Conservation (phyloP, 768 basidiomycete species). For the Naganishia randhawae region DNA sequence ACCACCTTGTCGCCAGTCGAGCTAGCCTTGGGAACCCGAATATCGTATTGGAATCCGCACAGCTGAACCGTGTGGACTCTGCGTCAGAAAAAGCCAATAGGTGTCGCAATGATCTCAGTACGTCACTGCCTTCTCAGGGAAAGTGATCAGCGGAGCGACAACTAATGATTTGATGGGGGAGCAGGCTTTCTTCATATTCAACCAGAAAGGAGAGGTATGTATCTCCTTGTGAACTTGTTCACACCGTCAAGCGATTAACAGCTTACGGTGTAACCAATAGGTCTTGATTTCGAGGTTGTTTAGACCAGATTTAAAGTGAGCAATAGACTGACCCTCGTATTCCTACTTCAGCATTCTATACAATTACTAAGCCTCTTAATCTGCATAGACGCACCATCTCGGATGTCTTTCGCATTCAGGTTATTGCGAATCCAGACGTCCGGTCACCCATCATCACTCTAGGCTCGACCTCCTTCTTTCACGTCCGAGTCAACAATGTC, state of each 20-base stretch:
- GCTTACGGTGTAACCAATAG: slow-evolving; percentile 51
- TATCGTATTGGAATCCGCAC: not conserved
- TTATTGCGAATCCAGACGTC: slow-evolving; percentile 94
- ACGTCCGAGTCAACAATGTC: slow-evolving; percentile 89
- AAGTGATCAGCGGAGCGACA: not conserved
- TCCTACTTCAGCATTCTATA: not conserved
- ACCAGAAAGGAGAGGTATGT: slow-evolving; percentile 92
- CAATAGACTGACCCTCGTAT: slow-evolving; percentile 29
- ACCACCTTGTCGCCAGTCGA: no score
- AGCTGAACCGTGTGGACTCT: not conserved
- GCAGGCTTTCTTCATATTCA: slow-evolving; percentile 98
- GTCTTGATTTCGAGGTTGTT: slow-evolving; percentile 94
- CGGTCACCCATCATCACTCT: slow-evolving; percentile 95
- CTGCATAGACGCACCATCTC: slow-evolving; percentile 79
- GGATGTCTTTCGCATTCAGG: slow-evolving; percentile 97
- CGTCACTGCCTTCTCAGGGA: not conserved
- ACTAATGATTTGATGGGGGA: not conserved
- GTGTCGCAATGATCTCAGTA: slow-evolving; percentile 3
- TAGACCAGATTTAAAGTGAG: slow-evolving; percentile 93
- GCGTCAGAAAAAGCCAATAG: not conserved
- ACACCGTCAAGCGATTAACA: not conserved
- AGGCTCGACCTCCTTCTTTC: slow-evolving; percentile 98
- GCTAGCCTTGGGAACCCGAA: not conserved
- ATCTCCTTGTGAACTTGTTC: no score
- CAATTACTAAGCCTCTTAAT: not conserved